phyloP scores from a whole-genome alignment of 805 yeast species.

The Suhomyces pyralidae region DNA sequence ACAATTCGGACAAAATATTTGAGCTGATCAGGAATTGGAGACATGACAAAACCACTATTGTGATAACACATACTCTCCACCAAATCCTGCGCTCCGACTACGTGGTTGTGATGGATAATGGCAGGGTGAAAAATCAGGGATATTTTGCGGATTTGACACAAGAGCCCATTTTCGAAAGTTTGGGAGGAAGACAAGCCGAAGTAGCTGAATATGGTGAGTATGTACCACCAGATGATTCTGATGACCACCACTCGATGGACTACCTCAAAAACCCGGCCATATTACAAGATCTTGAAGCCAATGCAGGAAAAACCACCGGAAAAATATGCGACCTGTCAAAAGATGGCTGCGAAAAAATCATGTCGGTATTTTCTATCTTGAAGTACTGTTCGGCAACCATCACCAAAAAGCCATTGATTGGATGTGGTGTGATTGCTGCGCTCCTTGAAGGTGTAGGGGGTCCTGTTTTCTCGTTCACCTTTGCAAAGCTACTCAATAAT shows the following conservation, averaged over 20 bases:
- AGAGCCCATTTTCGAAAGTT: neutral
- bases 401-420: conserved; percentile 21
- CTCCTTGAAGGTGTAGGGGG: conserved; percentile 58
- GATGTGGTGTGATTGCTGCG: conserved; percentile 53
- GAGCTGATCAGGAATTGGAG: conserved; percentile 59
- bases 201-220: neutral
- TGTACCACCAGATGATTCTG: neutral
- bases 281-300: conserved; percentile 19
- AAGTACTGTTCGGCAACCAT: conserved; percentile 20
- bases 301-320: conserved; percentile 1
- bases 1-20: conserved; percentile 45
- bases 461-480: conserved; percentile 76
- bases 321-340: neutral
- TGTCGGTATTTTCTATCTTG: conserved; percentile 23
- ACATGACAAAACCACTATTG: conserved; percentile 65
- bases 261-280: conserved; percentile 21
- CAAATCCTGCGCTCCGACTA: conserved; percentile 57
- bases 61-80: conserved; percentile 73
- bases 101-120: conserved; percentile 59
- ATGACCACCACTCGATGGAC: conserved; percentile 7
- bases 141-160: neutral
- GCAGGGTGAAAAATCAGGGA: conserved; percentile 38
- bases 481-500: conserved; percentile 65
- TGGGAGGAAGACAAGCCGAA: neutral
- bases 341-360: conserved; percentile 11